These are phyloP conservation scores for Mycena belliarum DNA, from an alignment of 768 basidiomycete genomes.

Conservation along the genomic window DNA sequence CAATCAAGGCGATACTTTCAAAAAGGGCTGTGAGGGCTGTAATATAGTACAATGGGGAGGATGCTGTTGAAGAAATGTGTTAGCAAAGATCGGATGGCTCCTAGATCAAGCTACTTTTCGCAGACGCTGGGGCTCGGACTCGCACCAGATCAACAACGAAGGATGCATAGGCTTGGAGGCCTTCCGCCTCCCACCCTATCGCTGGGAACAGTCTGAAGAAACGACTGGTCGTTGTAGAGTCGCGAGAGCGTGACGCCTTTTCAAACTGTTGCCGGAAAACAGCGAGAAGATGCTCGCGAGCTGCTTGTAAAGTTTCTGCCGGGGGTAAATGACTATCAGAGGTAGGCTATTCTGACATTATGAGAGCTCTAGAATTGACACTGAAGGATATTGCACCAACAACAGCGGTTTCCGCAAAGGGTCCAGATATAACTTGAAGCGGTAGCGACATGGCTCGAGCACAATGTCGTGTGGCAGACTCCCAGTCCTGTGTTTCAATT, in stretches of 20 bases:
- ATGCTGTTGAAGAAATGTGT: slow-evolving; percentile 51
- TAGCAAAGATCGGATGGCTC: neutral
- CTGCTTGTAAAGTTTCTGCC: slow-evolving; percentile 73
- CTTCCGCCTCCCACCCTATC: slow-evolving; percentile 92
- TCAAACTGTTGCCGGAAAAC: slow-evolving; percentile 83
- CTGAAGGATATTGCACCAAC: slow-evolving; percentile 46
- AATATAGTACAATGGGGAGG: slow-evolving; percentile 90
- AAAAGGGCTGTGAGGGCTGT: slow-evolving; percentile 88
- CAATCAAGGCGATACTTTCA: slow-evolving; percentile 92
- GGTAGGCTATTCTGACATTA: slow-evolving; percentile 66
- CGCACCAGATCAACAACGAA: slow-evolving; percentile 93
- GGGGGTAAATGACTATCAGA: slow-evolving; percentile 87
- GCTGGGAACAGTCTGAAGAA: slow-evolving; percentile 98
- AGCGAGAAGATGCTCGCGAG: slow-evolving; percentile 71
- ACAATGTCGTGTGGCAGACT: slow-evolving; percentile 89
- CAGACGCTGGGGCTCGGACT: slow-evolving; percentile 71
- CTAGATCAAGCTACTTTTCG: slow-evolving; percentile 63
- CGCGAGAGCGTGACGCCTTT: slow-evolving; percentile 75
- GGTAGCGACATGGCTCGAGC: slow-evolving; percentile 88
- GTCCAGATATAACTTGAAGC: slow-evolving; percentile 71
- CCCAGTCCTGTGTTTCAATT: slow-evolving; percentile 91
- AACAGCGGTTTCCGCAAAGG: slow-evolving; percentile 85
- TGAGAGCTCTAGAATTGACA: slow-evolving; percentile 11
- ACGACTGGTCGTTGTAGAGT: slow-evolving; percentile 85
- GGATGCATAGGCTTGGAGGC: slow-evolving; percentile 86